Base-by-base conservation (phyloP, 306 rosid genomes). In the Vicia villosa region DNA sequence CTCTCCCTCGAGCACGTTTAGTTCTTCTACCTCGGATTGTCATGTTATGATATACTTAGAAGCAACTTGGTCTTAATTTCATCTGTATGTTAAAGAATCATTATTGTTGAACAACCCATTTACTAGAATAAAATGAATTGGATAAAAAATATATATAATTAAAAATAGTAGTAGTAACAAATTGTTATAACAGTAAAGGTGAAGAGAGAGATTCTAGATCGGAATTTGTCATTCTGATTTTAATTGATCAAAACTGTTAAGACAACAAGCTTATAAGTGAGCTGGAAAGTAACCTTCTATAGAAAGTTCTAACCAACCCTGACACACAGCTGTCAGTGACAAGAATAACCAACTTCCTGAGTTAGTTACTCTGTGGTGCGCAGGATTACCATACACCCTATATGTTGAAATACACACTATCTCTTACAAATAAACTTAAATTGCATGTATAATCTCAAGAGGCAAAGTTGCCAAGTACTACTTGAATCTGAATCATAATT, bases 1-100 rank as follows among this genome's bases (percentile, higher is more conserved):
- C 52, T 46, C 52, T 46, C 52, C 52, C 52, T 46, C 10, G 52
- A 46, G 19, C 52, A 46, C 52, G 52, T 46, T 46, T 50, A 50
- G 57, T 9, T 50, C 22, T 20, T 50, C 14, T 50, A 50, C 57
- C 57, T 50, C 57, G 28, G 57, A 20, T 7, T 19, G 26, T 26
- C 57, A 51, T 51, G 57, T 51, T 51, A 8, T 7, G 30, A 51
- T 20, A 51, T 51, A 24, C 3, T 14, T 19, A 3, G 57, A 51
- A 51, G 30, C 57, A 51, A 51, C 28, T 51, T 51, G 57, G 30
- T 51, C 57, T 51, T 51, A 9, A 8, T 51, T 20, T 51, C 1
- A 0, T 51, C 57, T 51, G 10, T 17, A 51, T 51, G 28, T 51
- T 19, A 19, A 51, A 9, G 19, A 10, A 51, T 7, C n/a, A 19